Base-by-base conservation (phyloP, 2,329 filamentous ascomycete genomes). In the Verticillium klebahnii region DNA sequence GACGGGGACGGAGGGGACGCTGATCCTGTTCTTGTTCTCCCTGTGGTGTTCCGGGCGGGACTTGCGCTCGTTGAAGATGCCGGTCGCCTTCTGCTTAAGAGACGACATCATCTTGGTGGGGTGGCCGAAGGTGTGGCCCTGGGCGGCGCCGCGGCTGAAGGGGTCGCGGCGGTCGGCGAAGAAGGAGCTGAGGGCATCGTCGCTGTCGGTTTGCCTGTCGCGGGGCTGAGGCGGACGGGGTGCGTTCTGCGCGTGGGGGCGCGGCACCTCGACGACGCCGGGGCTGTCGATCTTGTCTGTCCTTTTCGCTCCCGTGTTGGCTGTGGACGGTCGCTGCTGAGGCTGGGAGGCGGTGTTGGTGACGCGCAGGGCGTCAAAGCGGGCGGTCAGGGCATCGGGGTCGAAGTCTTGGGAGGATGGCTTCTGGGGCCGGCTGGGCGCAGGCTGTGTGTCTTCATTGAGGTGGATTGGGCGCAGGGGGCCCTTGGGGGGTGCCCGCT, bases 21-120 rank as follows among this genome's bases (percentile, higher is more conserved):
- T 73, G 32, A 83, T 75, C 61, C 74, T 78, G 64, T 79, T 80
- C 45, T 77, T 74, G 61, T 68, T 71, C 62, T 77, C 80, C 54
- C 82, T 77, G 69, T 87, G 85, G 66, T 84, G 83, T 69, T 87
- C 85, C 1, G 84, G 84, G 2, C 84, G 79, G 58, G 75, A 82
- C 70, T 78, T 83, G 56, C 80, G 80, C 65, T 82, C 79, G 59
- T 84, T 79, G 69, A 86, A 86, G 61, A 85, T 72, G 58, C 75
- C 73, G 67, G 80, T 77, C 62, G 83, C 83, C 71, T 83, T 83
- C 69, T 84, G 81, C 69, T 85, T 83, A 70, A 81, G 79, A 69
- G 78, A 79, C 52, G 80, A 81, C 69, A 78, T 71, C 67, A 81
- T 75, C 69, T 78, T 78, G 57, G 71, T 71, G 50, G 77, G 72